Conservation (phyloP, 495 filamentous ascomycete species). For the Penicillium herquei region DNA sequence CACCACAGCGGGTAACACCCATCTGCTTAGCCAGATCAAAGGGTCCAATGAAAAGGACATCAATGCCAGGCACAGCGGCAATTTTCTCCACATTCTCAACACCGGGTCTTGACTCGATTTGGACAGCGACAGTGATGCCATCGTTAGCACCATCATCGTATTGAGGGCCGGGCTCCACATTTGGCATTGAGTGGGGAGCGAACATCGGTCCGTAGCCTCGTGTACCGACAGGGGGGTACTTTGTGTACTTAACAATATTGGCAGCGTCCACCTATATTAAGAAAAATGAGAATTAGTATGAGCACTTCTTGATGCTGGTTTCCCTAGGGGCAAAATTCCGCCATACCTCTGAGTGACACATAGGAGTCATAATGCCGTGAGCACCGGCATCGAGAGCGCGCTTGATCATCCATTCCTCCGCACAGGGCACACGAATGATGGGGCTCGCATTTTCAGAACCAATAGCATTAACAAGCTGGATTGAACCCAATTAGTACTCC, state of each 20-base stretch:
- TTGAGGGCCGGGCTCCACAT: slow-evolving; percentile 32
- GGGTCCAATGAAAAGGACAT: slow-evolving; percentile 55
- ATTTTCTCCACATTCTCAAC: slow-evolving; percentile 51
- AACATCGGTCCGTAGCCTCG: slow-evolving; percentile 70
- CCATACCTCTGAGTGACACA: slow-evolving; percentile 37
- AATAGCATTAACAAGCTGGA: slow-evolving; percentile 49
- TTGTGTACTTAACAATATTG: slow-evolving; percentile 57
- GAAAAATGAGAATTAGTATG: not conserved
- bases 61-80: slow-evolving; percentile 43
- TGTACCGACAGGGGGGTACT: slow-evolving; percentile 63
- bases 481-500: slow-evolving; percentile 1
- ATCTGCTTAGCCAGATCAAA: slow-evolving; percentile 48
- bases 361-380: slow-evolving; percentile 56
- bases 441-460: slow-evolving; percentile 64
- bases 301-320: not conserved
- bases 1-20: slow-evolving; percentile 35
- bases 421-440: slow-evolving; percentile 64
- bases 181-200: slow-evolving; percentile 39
- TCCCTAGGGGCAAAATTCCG: not conserved
- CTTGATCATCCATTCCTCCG: slow-evolving; percentile 72
- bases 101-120: slow-evolving; percentile 48
- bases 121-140: slow-evolving; percentile 38
- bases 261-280: slow-evolving; percentile 50
- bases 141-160: slow-evolving; percentile 38
- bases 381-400: slow-evolving; percentile 69